Percentiles rank a stretch among this genome's conserved stretches.
These are phyloP conservation scores for Elsinoe ampelina DNA, from an alignment of 2,329 filamentous ascomycete species.

Conservation along the genomic window DNA sequence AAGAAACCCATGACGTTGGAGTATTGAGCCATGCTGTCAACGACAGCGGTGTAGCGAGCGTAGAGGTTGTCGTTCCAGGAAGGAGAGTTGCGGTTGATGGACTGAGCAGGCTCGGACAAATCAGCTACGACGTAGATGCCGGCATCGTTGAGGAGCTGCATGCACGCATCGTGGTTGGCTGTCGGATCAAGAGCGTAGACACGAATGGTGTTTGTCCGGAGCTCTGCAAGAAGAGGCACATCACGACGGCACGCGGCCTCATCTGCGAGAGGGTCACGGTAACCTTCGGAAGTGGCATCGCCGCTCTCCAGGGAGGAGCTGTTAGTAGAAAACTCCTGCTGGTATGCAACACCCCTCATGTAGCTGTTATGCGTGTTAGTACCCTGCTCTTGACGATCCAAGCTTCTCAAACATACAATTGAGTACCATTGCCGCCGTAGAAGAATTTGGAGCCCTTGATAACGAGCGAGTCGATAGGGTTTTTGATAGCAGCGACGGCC, in stretches of 20 bases:
- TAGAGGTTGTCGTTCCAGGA: constrained; percentile 72
- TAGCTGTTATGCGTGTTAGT: constrained; percentile 41
- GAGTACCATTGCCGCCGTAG: constrained; percentile 68
- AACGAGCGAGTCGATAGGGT: constrained; percentile 53
- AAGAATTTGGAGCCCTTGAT: constrained; percentile 86
- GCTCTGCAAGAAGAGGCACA: constrained; percentile 66
- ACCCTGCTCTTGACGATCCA: background rate
- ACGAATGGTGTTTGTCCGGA: constrained; percentile 86
- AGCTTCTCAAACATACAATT: constrained; percentile 47
- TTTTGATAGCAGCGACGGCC: constrained; percentile 42
- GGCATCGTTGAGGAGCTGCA: constrained; percentile 68
- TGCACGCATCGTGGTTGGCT: constrained; percentile 70
- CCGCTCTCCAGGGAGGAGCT: constrained; percentile 42
- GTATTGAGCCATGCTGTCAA: constrained; percentile 75
- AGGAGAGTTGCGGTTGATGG: constrained; percentile 75
- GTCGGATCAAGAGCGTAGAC: constrained; percentile 86
- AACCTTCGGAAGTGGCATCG: constrained; percentile 48
- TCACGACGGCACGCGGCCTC: constrained; percentile 67
- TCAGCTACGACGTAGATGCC: constrained; percentile 96
- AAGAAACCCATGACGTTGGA: constrained; percentile 95
- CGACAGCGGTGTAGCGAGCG: constrained; percentile 69
- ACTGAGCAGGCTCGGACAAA: constrained; percentile 68
- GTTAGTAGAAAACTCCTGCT: constrained; percentile 55
- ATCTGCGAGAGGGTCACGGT: constrained; percentile 76
- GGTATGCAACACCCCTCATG: constrained; percentile 92